Base-by-base conservation (phyloP, 2,329 filamentous ascomycete genomes). In the Chrysoporthe austroafricana region DNA sequence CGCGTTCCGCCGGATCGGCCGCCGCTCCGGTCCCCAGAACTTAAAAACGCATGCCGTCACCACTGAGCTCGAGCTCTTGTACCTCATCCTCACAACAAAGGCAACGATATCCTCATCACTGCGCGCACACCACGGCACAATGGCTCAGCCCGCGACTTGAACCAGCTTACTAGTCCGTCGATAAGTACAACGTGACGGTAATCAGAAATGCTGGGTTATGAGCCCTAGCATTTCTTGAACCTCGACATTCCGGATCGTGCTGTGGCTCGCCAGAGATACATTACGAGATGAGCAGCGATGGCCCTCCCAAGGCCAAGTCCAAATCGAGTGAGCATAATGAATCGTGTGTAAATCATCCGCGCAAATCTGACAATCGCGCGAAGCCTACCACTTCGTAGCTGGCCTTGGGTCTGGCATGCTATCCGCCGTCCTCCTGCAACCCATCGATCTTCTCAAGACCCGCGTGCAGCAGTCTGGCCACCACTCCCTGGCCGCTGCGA, bases 371-470 rank as follows among this genome's bases (percentile, higher is more conserved):
- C 36, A 60, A 57, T 59, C 43, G n/a, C 68, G 32, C 69, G 59
- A 73, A 92, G 90, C 87, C 72, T 94, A 93, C 78, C 96, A 98
- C 81, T 97, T 98, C 79, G 80, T 90, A 72, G 95, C 94, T 71
- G 96, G 96, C 71, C 87, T 98, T 66, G 88, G 88, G 75, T 97
- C 94, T 8, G 96, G 96, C 74, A 86, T 97, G 62, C 87, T 93
- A 71, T 96, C 94, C 63, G 94, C 96, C 66, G 89, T 97, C 69
- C 89, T 98, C 66, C 87, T 99, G 18, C 96, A 99, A 79, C 96
- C 96, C 36, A 91, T 96, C 75, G 96, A 99, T 80, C 90, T 99
- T 4, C 89, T 99, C 77, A 99, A 99, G 80, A 99, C 96, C 42
- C 91, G 96, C 59, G 90, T 98, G 52, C 96, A 99, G 77, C 96